These are phyloP conservation scores for Arachnomyces sp. DNA, from an alignment of 2,329 filamentous ascomycete species.

Conservation along the genomic window DNA sequence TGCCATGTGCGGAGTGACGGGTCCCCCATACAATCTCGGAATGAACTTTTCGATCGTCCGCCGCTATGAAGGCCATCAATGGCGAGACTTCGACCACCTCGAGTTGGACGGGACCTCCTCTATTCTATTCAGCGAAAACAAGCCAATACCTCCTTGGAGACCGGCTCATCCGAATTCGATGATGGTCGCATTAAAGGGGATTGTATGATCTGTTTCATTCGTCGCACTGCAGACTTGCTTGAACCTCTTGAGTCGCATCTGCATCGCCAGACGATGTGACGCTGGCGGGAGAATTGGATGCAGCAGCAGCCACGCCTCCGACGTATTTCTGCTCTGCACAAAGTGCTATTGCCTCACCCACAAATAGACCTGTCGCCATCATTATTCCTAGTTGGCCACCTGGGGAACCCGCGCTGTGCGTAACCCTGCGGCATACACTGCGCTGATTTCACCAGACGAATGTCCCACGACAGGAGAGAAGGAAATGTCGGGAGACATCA, in stretches of 20 bases:
- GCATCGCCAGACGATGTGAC: slow-evolving; percentile 40
- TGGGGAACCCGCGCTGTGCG: slow-evolving; percentile 11
- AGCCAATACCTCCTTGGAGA: slow-evolving; percentile 2
- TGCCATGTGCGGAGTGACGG: background rate
- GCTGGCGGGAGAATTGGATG: slow-evolving; percentile 33
- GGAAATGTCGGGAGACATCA: slow-evolving; percentile 22
- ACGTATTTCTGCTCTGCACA: slow-evolving; percentile 19
- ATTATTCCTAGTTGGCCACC: slow-evolving; percentile 34
- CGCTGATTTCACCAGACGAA: slow-evolving; percentile 43
- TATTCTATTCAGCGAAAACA: background rate
- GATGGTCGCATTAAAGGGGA: background rate
- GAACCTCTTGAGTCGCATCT: slow-evolving; percentile 25
- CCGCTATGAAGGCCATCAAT: background rate
- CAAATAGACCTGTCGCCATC: slow-evolving; percentile 38
- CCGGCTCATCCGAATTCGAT: background rate
- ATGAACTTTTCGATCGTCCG: background rate
- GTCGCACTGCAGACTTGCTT: slow-evolving; percentile 12
- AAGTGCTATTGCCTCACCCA: slow-evolving; percentile 29
- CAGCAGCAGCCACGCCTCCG: slow-evolving; percentile 25
- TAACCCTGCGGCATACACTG: slow-evolving; percentile 42
- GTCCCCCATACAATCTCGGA: slow-evolving; percentile 1
- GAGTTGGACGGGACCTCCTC: background rate
- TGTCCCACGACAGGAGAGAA: slow-evolving; percentile 38
- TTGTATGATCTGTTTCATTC: background rate
- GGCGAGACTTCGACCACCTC: slow-evolving; percentile 1